Base-by-base conservation (phyloP, 148 eudicot genomes). In the Heliosperma pusillum region DNA sequence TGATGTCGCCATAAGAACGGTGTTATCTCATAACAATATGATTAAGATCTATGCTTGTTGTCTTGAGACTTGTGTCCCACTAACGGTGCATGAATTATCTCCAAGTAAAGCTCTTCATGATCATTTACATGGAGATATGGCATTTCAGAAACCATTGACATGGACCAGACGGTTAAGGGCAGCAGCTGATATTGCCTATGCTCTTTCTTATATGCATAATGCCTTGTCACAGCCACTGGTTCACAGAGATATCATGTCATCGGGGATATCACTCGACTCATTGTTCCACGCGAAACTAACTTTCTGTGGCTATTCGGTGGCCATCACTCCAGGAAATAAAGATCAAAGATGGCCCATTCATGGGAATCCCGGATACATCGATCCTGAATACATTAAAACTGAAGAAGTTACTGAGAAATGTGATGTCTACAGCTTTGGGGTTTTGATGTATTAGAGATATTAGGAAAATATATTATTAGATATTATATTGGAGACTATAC, bases 131-230 rank as follows among this genome's bases (percentile, higher is more conserved):
- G 60, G 64, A 27, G 74, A 78, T 44, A 16, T 25, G 24, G 69
- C 63, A 5, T 26, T 52, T 45, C 15, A 20, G 11, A 72, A 67
- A 66, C 42, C 27, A 57, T 30, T 80, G 4, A 24, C 30, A 24
- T 83, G 79, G 79, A n/a, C 26, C 15, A 71, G 40, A 20, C 56
- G 81, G 25, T 19, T 83, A 64, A 75, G 58, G 19, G 66, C 71
- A 15, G 86, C 86, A 5, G 45, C 33, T 27, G 79, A 83, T 13
- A 22, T 61, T 30, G 80, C 81, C 0, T 81, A 79, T 56, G 83
- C 83, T 1, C 63, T 83, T n/a, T 71, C 83, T 1, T 83, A 80
- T 52, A 66, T 83, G 72, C 86, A 83, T 73, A 72, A 76, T 13
- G 83, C 81, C 21, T 53, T 81, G 26, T 58, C 73, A 11, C 65